A percentile compares a stretch with the other conserved stretches of the same genome.
These are phyloP conservation scores for Corrigiola litoralis DNA, from an alignment of 179 eudicot genomes.

Conservation along the genomic window DNA sequence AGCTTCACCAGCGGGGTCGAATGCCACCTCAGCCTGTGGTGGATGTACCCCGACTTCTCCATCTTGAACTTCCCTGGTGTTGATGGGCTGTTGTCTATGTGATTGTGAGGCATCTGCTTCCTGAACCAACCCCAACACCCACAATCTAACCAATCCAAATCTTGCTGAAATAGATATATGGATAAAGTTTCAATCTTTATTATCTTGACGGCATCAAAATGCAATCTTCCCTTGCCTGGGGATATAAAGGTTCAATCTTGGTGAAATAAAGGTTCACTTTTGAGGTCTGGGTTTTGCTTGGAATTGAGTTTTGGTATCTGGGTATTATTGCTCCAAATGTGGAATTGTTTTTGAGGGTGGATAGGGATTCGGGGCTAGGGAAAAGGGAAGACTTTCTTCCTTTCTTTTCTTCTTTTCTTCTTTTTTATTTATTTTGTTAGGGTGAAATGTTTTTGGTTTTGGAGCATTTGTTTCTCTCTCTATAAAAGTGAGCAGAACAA, in stretches of 20 bases:
- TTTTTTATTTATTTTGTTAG: neutral
- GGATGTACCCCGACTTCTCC: conserved; percentile 59
- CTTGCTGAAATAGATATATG: no score
- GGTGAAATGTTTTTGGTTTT: neutral
- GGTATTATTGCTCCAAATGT: conserved; percentile 32
- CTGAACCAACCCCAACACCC: neutral
- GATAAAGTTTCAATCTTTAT: no score
- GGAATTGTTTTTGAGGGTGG: conserved; percentile 13
- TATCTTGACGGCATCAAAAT: no score
- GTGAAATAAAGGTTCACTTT: neutral
- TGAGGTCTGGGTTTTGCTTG: conserved; percentile 29
- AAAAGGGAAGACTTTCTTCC: neutral
- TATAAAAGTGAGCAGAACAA: neutral
- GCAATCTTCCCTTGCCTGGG: no score
- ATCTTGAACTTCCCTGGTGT: conserved; percentile 79
- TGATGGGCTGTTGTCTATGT: conserved; percentile 58
- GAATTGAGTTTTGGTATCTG: conserved; percentile 27
- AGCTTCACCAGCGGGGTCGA: conserved; percentile 51
- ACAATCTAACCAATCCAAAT: neutral
- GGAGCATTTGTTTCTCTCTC: neutral
- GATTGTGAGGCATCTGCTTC: conserved; percentile 40
- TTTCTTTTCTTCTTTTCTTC: neutral
- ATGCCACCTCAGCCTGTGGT: conserved; percentile 46
- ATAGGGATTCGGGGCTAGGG: neutral
- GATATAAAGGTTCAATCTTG: neutral